Conservation (phyloP, 1,284 basidiomycete species). For the Marasmius sp. region DNA sequence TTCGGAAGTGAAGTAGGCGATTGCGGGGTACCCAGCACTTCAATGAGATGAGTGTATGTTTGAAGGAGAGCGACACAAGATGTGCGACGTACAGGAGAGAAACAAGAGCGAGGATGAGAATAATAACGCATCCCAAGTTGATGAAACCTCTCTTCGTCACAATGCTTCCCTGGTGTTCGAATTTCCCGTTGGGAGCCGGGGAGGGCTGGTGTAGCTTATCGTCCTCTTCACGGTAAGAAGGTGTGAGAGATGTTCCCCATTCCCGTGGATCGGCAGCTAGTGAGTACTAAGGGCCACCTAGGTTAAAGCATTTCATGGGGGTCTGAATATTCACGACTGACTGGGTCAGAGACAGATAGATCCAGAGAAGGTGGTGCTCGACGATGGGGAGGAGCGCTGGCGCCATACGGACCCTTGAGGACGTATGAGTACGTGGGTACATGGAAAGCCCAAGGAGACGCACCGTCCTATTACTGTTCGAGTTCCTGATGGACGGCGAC, state of each 20-base stretch:
- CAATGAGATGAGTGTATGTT: neutral
- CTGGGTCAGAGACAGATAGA: neutral
- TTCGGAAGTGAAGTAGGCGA: conserved; percentile 46
- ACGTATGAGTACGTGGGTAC: neutral
- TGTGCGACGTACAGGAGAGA: conserved; percentile 48
- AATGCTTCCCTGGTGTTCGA: conserved; percentile 29
- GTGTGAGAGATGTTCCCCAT: conserved; percentile 52
- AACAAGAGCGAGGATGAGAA: conserved; percentile 49
- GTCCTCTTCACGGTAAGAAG: conserved; percentile 49
- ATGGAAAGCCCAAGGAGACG: neutral
- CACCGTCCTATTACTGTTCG: neutral
- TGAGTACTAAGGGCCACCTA: conserved; percentile 38
- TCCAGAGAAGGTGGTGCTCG: neutral
- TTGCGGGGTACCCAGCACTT: conserved; percentile 55
- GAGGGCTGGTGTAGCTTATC: conserved; percentile 60
- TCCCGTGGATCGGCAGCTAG: conserved; percentile 51
- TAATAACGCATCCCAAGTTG: conserved; percentile 65
- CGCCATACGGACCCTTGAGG: neutral
- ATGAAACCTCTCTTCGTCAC: conserved; percentile 51
- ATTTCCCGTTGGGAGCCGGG: conserved; percentile 22
- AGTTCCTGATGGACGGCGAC: neutral
- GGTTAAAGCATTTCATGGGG: neutral
- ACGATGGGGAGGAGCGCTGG: neutral
- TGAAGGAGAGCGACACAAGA: neutral
- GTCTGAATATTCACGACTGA: neutral